A percentile compares a stretch with the other conserved stretches of the same genome.
These are phyloP conservation scores for Elongisporangium undulatum DNA, from an alignment of 352 stramenopile species.

Conservation along the genomic window DNA sequence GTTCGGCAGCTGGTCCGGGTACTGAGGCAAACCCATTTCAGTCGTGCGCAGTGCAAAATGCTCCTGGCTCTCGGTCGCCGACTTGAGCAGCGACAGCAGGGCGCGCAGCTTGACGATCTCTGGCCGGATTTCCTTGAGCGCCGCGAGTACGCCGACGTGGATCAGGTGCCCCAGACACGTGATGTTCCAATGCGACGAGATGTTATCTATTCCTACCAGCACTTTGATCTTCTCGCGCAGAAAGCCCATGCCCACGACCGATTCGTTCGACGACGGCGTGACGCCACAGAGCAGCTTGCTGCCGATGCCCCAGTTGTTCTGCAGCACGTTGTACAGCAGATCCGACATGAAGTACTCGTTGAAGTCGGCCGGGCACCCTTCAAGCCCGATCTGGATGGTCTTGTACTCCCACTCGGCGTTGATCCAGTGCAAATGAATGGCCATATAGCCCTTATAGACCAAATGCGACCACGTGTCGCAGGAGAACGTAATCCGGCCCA, in stretches of 20 bases:
- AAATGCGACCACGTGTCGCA: conserved; percentile 73
- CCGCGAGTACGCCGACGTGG: conserved; percentile 52
- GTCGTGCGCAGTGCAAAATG: conserved; percentile 66
- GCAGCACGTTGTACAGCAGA: conserved; percentile 73
- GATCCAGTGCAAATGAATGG: conserved; percentile 77
- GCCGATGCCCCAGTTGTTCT: conserved; percentile 72
- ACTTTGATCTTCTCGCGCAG: conserved; percentile 78
- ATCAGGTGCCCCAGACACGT: conserved; percentile 73
- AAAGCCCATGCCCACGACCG: conserved; percentile 66
- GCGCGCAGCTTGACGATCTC: conserved; percentile 76
- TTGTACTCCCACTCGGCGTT: conserved; percentile 86
- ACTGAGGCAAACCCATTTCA: conserved; percentile 57
- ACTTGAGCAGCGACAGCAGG: conserved; percentile 66
- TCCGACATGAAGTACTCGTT: conserved; percentile 79
- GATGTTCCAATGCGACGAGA: conserved; percentile 70
- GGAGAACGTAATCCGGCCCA: conserved; percentile 69
- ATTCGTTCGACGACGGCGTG: conserved; percentile 55
- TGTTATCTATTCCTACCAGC: conserved; percentile 69
- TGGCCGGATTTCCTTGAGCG: conserved; percentile 67
- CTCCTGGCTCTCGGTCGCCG: conserved; percentile 64
- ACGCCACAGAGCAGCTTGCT: conserved; percentile 72
- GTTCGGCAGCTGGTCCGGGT: conserved; percentile 57
- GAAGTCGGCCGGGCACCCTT: conserved; percentile 62
- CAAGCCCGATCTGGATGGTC: conserved; percentile 68
- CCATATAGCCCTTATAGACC: conserved; percentile 72